Evolutionary conservation across 1,139 yeast genomes (phyloP).

Genomic region (Pichia sp.): DNA sequence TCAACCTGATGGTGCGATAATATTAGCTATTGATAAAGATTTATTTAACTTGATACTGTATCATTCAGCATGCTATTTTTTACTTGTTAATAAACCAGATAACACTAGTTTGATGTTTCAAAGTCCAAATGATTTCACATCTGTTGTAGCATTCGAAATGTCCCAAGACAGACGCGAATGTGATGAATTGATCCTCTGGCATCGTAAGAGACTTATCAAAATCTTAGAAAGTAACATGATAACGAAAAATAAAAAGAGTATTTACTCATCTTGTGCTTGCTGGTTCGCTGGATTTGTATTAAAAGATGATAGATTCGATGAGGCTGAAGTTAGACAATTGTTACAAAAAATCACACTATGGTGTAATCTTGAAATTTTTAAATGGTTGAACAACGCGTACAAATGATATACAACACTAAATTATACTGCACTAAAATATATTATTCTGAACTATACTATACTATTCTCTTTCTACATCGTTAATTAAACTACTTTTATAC

Average conservation of each 20-base stretch:
- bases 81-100: conserved; percentile 8
- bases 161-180: conserved; percentile 5
- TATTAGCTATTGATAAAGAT: conserved; percentile 12
- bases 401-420: not conserved
- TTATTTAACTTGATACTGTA: conserved; percentile 9
- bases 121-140: conserved; percentile 10
- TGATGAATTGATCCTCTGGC: conserved; percentile 34
- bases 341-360: conserved; percentile 32
- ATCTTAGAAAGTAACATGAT: conserved; percentile 22
- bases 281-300: conserved; percentile 12
- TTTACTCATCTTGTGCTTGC: conserved; percentile 9
- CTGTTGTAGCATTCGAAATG: conserved; percentile 13
- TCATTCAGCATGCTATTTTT: conserved; percentile 11
- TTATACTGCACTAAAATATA: not conserved
- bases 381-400: conserved; percentile 8
- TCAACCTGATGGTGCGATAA: conserved; percentile 12
- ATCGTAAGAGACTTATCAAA: conserved; percentile 29
- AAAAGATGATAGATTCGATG: conserved; percentile 21
- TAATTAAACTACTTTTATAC: not conserved
- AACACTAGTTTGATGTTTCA: conserved; percentile 10
- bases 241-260: conserved; percentile 13
- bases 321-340: conserved; percentile 30
- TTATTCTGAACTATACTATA: not conserved
- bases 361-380: conserved; percentile 11
- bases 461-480: not conserved